Evolutionary conservation across 1,284 basidiomycete genomes (phyloP), one percentile per base, ranked within the genome.

Genomic region (Waitea zeae): DNA sequence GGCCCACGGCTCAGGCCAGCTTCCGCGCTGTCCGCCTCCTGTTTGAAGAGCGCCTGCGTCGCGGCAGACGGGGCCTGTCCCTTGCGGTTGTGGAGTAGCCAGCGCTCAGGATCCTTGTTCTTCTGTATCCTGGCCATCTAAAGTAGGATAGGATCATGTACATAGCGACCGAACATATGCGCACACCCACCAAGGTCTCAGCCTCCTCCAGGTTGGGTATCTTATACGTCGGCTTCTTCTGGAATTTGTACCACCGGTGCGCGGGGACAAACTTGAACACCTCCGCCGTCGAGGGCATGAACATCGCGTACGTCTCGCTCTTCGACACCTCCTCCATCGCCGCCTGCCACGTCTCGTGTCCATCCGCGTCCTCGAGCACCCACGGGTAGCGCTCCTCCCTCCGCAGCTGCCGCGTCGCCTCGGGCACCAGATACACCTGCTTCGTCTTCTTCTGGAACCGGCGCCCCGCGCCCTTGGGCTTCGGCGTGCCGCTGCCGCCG

Each of bases 231-330:
- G 79, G 66, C 45, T 73, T 76, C 59, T 82, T 84, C 56, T 81
- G 79, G 49, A 89, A 88, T 53, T 84, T 84, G 61, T 89, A 90
- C 78, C 81, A 89, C 32, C 86, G 66, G 50, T 86, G 72, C 3
- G 80, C 74, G 13, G 84, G 78, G 5, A 89, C 75, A 53, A 89
- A 87, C 49, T 80, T 76, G 64, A 89, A 89, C 39, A 78, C 66
- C 46, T 73, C 70, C 9, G 6, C 14, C 33, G 70, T 66, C 12
- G 75, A 69, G 27, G 78, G 79, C 77, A 82, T 80, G 46, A 61
- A 57, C 51, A 60, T 53, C 28, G 50, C 58, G 34, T 56, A 51
- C 15, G 52, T 56, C 44, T 57, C 49, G 20, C 52, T 61, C 52
- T 70, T 83, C 14, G 66, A 57, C 5, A 70, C 62, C 38, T 87